These are phyloP conservation scores for Sarcocystis neurona DNA, from an alignment of 169 alveolate genomes.

Conservation along the genomic window DNA sequence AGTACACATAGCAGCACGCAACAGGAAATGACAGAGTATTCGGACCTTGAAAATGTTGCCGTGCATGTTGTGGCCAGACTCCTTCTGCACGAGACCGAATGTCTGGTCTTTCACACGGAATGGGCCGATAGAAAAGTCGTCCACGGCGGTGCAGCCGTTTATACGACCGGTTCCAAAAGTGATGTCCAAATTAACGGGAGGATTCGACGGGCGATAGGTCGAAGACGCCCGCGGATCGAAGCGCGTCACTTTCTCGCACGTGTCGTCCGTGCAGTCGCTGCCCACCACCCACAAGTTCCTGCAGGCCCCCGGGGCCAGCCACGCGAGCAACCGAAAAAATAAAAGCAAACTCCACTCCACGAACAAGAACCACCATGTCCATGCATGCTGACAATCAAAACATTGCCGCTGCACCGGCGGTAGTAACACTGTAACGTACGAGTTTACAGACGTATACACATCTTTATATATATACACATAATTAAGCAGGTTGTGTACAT, in stretches of 20 bases:
- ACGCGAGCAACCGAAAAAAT: too few relatives aligned
- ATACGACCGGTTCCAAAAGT: conserved; percentile 88
- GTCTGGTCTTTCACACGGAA: conserved; percentile 77
- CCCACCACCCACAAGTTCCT: conserved; percentile 77
- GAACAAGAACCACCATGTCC: too few relatives aligned
- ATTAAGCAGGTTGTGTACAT: too few relatives aligned
- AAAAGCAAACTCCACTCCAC: too few relatives aligned
- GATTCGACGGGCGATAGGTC: conserved; percentile 64
- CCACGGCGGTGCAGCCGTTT: conserved; percentile 80
- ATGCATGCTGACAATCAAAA: too few relatives aligned
- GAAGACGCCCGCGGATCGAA: conserved; percentile 66
- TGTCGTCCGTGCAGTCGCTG: conserved; percentile 68
- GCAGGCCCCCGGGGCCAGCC: not conserved
- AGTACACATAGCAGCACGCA: too few relatives aligned
- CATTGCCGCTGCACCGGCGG: too few relatives aligned
- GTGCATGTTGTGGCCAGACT: conserved; percentile 61
- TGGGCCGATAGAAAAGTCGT: conserved; percentile 77
- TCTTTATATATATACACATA: too few relatives aligned
- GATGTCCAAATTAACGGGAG: conserved; percentile 75
- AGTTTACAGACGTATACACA: too few relatives aligned
- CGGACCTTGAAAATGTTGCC: conserved; percentile 73
- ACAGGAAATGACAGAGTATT: not conserved
- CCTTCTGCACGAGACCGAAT: conserved; percentile 83
- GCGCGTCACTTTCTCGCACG: conserved; percentile 66
- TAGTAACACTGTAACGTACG: too few relatives aligned